These are phyloP conservation scores for Avena atlantica DNA, from an alignment of 176 grass and related monocot species.

Conservation along the genomic window DNA sequence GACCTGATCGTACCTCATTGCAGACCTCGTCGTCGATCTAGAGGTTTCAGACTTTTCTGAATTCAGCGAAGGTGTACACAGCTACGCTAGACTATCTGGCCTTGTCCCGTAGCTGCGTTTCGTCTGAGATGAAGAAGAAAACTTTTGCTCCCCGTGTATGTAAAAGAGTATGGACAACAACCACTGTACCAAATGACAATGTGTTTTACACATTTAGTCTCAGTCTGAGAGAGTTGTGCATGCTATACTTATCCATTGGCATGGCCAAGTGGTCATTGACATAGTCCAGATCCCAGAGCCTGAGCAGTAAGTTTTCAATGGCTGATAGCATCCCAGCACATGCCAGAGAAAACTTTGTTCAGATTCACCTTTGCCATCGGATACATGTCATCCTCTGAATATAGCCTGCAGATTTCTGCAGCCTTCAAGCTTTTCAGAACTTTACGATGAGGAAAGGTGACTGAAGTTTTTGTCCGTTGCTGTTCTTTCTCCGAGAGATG, in stretches of 20 bases:
- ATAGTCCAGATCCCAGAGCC: constrained; percentile 4
- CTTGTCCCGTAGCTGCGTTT: not conserved
- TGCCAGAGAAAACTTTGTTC: constrained; percentile 11
- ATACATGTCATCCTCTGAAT: not conserved
- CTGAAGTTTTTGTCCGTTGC: not conserved
- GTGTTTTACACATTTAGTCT: not conserved
- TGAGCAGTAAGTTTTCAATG: not conserved
- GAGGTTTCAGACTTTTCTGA: constrained; percentile 4
- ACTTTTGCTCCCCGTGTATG: not conserved
- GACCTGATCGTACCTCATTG: not conserved
- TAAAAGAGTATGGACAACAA: not conserved
- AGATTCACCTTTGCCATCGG: not conserved
- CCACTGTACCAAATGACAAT: not conserved
- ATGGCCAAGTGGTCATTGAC: not conserved
- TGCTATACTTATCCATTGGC: not conserved
- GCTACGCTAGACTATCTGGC: not conserved
- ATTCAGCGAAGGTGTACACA: not conserved
- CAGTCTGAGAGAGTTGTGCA: not conserved
- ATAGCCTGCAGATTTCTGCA: not conserved
- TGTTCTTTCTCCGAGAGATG: constrained; percentile 3
- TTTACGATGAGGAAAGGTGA: constrained; percentile 6
- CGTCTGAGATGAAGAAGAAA: not conserved
- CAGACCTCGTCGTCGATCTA: not conserved
- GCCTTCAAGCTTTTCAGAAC: constrained; percentile 19
- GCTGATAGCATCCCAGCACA: not conserved